phyloP scores from a whole-genome alignment of 495 filamentous ascomycete genomes.

The Tricharina praecox region DNA sequence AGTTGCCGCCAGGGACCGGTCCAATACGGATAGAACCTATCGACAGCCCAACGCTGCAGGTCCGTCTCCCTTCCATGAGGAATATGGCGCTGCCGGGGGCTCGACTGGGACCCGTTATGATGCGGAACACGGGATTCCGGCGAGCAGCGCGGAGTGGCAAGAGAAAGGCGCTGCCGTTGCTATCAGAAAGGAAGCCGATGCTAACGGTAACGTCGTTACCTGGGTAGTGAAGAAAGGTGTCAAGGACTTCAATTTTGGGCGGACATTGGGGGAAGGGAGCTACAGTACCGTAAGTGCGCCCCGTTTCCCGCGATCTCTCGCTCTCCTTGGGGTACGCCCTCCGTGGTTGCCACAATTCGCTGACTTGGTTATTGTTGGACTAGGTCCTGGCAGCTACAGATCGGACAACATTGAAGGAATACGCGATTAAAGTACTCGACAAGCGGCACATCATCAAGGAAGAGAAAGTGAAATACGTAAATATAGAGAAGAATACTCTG shows the following conservation, averaged over 20 bases:
- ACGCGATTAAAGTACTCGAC: slow-evolving; percentile 95
- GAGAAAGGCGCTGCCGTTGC: slow-evolving; percentile 76
- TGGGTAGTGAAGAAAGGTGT: slow-evolving; percentile 90
- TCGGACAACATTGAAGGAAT: slow-evolving; percentile 85
- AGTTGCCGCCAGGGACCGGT: slow-evolving; percentile 22
- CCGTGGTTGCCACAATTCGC: slow-evolving; percentile 4
- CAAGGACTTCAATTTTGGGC: slow-evolving; percentile 87
- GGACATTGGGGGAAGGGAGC: slow-evolving; percentile 85
- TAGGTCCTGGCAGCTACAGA: slow-evolving; percentile 70
- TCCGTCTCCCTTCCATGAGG: slow-evolving; percentile 46
- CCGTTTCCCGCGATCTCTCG: too few relatives aligned
- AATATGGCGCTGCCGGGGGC: slow-evolving; percentile 33
- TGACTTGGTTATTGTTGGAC: slow-evolving; percentile 6
- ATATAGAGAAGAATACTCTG: slow-evolving; percentile 96
- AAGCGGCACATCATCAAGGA: slow-evolving; percentile 99
- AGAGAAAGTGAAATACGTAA: slow-evolving; percentile 99
- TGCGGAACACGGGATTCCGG: slow-evolving; percentile 37
- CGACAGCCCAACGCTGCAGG: slow-evolving; percentile 29
- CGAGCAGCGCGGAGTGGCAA: slow-evolving; percentile 86
- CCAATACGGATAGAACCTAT: slow-evolving; percentile 26
- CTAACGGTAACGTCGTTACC: slow-evolving; percentile 63
- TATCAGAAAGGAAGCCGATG: slow-evolving; percentile 61
- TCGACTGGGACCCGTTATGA: slow-evolving; percentile 24
- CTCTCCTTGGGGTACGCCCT: neutral
- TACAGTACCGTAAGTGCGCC: slow-evolving; percentile 66